Conservation (phyloP, 257 asterid genomes). For the Solanum tarapatanum region DNA sequence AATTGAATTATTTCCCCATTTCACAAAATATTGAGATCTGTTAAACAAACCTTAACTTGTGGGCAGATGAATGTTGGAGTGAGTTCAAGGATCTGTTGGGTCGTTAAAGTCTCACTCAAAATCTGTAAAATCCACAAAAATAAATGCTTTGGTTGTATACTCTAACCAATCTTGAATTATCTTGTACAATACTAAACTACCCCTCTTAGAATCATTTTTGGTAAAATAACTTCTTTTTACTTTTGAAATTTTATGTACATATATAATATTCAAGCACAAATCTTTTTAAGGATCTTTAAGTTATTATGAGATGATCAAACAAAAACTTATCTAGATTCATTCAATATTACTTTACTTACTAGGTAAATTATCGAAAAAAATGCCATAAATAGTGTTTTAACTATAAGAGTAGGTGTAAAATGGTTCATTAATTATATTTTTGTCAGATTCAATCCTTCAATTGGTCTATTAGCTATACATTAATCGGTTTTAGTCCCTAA, state of each 20-base stretch:
- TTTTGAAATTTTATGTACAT: not conserved
- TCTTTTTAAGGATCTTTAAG: not conserved
- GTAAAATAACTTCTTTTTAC: not conserved
- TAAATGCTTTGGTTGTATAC: not conserved
- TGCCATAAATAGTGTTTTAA: not conserved
- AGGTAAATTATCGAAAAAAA: not conserved
- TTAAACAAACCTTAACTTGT: not conserved
- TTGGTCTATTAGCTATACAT: no score
- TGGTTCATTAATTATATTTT: no score
- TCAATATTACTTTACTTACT: not conserved
- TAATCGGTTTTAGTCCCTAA: fast-evolving
- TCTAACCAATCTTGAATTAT: not conserved
- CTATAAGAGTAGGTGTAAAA: not conserved
- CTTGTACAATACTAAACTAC: not conserved
- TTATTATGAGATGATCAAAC: not conserved
- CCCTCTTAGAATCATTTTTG: not conserved
- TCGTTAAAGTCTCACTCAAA: not conserved
- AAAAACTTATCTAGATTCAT: not conserved
- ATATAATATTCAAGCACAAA: not conserved
- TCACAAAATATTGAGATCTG: not conserved
- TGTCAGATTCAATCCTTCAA: not conserved
- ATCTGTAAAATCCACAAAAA: not conserved
- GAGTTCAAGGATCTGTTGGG: not conserved
- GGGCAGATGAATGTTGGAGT: not conserved
- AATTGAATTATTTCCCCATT: not conserved